A percentile compares a stretch with the other conserved stretches of the same genome.
These are phyloP conservation scores for Ganoderma resinaceum DNA, from an alignment of 1,284 basidiomycete species.

Conservation along the genomic window DNA sequence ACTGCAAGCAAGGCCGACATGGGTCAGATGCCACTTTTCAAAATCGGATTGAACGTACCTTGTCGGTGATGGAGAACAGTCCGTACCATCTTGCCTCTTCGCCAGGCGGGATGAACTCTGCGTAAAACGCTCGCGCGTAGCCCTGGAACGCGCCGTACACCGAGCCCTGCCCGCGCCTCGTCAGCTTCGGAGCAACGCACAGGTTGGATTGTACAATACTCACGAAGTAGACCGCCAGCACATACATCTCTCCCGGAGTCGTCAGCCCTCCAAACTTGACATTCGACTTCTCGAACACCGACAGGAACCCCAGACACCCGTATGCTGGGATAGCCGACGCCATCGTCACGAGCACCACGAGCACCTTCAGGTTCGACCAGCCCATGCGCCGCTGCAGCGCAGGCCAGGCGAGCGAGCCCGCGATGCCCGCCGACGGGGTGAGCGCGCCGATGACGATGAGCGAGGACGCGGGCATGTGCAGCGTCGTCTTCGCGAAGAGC, in stretches of 20 bases:
- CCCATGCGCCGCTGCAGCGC: conserved; percentile 63
- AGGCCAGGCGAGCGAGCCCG: conserved; percentile 80
- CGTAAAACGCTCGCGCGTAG: conserved; percentile 81
- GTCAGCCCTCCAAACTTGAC: conserved; percentile 74
- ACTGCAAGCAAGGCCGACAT: conserved; percentile 50
- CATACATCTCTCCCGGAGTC: conserved; percentile 85
- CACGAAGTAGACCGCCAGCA: conserved; percentile 83
- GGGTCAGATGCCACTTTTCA: neutral
- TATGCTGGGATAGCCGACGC: conserved; percentile 81
- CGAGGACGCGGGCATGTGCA: conserved; percentile 75
- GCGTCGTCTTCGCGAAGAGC: conserved; percentile 82
- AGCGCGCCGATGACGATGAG: conserved; percentile 78
- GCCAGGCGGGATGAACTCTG: conserved; percentile 77
- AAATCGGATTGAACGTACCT: conserved; percentile 49
- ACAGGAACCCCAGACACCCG: conserved; percentile 82
- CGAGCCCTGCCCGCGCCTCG: conserved; percentile 49
- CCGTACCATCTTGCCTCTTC: conserved; percentile 84
- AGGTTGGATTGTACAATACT: conserved; percentile 16
- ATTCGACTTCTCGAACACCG: conserved; percentile 50
- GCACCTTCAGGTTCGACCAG: conserved; percentile 72
- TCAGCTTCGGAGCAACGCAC: neutral
- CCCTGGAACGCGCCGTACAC: conserved; percentile 84
- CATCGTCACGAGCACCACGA: conserved; percentile 71
- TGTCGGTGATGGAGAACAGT: conserved; percentile 89
- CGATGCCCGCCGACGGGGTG: conserved; percentile 72